Evolutionary conservation across 164 flowering plant species (phyloP).

Genomic region (Sedum album): DNA sequence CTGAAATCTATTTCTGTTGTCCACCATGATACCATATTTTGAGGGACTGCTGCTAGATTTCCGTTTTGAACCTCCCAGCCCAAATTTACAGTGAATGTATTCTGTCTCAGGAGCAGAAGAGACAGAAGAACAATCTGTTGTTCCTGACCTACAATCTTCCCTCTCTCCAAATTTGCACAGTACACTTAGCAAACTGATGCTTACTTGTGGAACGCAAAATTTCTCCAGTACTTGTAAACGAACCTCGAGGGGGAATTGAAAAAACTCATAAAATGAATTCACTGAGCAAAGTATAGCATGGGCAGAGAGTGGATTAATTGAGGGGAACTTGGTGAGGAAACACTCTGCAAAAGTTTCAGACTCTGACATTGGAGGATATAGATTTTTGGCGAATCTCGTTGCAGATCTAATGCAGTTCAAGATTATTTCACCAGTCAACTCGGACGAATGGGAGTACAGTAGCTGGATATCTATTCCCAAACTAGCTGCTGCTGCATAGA

Average conservation of each 20-base stretch:
- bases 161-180: conserved; percentile 71
- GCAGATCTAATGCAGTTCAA: conserved; percentile 46
- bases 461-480: conserved; percentile 74
- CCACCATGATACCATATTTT: conserved; percentile 19
- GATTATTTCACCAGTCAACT: conserved; percentile 74
- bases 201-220: conserved; percentile 60
- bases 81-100: conserved; percentile 23
- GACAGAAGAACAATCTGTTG: conserved; percentile 84
- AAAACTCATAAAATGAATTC: conserved; percentile 42
- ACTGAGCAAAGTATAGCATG: conserved; percentile 77
- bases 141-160: conserved; percentile 76
- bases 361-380: conserved; percentile 67
- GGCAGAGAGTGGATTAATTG: conserved; percentile 83
- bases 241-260: conserved; percentile 40
- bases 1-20: conserved; percentile 22
- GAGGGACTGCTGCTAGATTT: conserved; percentile 20
- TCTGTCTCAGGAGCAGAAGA: conserved; percentile 68
- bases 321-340: conserved; percentile 79
- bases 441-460: conserved; percentile 64
- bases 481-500: conserved; percentile 89
- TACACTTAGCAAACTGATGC: conserved; percentile 49
- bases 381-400: conserved; percentile 25
- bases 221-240: conserved; percentile 40
- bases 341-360: conserved; percentile 88
- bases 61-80: conserved; percentile 32